Evolutionary conservation across 495 filamentous ascomycete species (phyloP).

Genomic region (Podospora fimiseda): DNA sequence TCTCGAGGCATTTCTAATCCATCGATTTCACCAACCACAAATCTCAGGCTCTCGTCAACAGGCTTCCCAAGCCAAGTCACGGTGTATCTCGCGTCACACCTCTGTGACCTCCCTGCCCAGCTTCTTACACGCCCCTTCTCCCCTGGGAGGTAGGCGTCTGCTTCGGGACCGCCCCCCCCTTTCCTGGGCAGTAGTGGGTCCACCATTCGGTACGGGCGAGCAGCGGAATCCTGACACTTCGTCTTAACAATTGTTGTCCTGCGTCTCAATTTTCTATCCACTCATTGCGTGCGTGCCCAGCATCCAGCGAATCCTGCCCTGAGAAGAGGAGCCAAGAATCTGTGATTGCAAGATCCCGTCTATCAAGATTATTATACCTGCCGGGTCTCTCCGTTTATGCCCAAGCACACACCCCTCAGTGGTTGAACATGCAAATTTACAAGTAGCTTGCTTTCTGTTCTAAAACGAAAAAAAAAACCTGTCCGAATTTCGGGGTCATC

Average conservation of each 20-base stretch:
- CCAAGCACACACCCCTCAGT: no score
- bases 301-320: conserved; percentile 8
- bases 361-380: no score
- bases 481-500: not conserved
- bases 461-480: no score
- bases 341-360: not conserved
- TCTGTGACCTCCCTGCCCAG: no score
- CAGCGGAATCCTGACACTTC: conserved; percentile 15
- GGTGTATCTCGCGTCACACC: no score
- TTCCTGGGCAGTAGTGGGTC: not conserved
- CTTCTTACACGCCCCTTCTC: no score
- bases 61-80: no score
- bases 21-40: not conserved
- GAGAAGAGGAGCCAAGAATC: not conserved
- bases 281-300: not conserved
- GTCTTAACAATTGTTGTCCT: conserved; percentile 2
- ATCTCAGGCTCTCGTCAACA: no score
- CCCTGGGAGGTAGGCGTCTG: no score
- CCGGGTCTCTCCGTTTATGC: no score
- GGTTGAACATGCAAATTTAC: no score
- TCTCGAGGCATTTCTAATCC: not conserved
- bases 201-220: not conserved
- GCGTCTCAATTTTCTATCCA: conserved; percentile 4
- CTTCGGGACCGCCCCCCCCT: not conserved
- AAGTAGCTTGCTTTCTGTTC: no score